Percentiles rank a stretch among this genome's conserved stretches.
phyloP scores from a whole-genome alignment of 441 rosid genomes.

The California macrophylla region DNA sequence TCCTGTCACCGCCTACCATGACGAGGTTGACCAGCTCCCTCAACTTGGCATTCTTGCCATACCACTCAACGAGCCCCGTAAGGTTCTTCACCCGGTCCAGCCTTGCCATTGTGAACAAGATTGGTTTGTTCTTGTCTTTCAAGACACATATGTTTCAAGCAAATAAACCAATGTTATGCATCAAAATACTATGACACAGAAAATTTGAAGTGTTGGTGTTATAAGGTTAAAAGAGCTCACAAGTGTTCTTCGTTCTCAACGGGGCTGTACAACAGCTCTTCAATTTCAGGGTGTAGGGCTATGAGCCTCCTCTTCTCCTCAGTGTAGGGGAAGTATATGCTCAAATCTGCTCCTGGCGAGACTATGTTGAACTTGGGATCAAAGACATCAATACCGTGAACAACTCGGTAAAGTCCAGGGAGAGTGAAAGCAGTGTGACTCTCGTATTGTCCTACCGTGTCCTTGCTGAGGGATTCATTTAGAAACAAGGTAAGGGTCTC shows the following conservation, averaged over 20 bases:
- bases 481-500: background rate
- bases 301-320: constrained; percentile 60
- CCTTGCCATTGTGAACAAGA: constrained; percentile 90
- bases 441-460: constrained; percentile 88
- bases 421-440: constrained; percentile 93
- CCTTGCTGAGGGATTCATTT: constrained; percentile 72
- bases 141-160: constrained; percentile 46
- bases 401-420: constrained; percentile 88
- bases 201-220: background rate
- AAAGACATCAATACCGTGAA: constrained; percentile 82
- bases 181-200: too few species aligned
- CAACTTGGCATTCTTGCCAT: constrained; percentile 54
- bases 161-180: too few species aligned
- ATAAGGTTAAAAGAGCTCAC: constrained; percentile 31
- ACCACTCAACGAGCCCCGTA: constrained; percentile 86
- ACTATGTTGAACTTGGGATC: constrained; percentile 96
- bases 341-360: constrained; percentile 88
- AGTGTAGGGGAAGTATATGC: constrained; percentile 70
- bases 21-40: constrained; percentile 74
- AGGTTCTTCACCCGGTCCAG: constrained; percentile 88
- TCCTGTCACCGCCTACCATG: constrained; percentile 80
- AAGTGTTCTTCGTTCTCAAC: constrained; percentile 79
- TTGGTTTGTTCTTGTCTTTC: constrained; percentile 68
- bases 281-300: constrained; percentile 65
- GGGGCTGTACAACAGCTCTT: constrained; percentile 73